Evolutionary conservation across 2,329 filamentous ascomycete species (phyloP).

Genomic region (Verticillium isaacii): DNA sequence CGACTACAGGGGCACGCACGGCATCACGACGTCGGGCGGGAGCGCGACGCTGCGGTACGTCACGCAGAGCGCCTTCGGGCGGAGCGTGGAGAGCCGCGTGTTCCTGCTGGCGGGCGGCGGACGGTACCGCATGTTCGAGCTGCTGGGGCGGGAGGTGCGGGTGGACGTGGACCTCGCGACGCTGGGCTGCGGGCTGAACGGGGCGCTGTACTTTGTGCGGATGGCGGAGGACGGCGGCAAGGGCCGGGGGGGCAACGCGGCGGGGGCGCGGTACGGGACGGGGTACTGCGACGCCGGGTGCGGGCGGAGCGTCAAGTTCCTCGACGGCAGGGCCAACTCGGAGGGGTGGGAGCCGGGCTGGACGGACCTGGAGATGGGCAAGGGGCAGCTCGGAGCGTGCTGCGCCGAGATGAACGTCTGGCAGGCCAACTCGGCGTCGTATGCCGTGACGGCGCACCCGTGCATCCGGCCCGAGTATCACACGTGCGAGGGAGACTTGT

Average conservation of each 20-base stretch:
- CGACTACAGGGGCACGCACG: slow-evolving; percentile 37
- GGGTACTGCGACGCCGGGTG: slow-evolving; percentile 47
- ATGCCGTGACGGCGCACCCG: neutral
- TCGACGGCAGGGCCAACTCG: slow-evolving; percentile 36
- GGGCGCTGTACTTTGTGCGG: slow-evolving; percentile 55
- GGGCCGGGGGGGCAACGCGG: slow-evolving; percentile 31
- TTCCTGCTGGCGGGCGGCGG: slow-evolving; percentile 53
- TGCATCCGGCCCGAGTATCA: neutral
- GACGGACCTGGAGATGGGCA: slow-evolving; percentile 45
- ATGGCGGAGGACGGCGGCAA: slow-evolving; percentile 50
- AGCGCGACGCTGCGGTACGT: slow-evolving; percentile 46
- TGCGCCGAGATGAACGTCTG: slow-evolving; percentile 56
- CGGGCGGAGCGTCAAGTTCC: slow-evolving; percentile 39
- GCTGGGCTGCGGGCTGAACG: slow-evolving; percentile 61
- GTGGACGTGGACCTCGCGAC: slow-evolving; percentile 63
- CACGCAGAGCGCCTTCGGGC: slow-evolving; percentile 25
- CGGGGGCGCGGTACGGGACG: slow-evolving; percentile 49
- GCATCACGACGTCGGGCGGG: slow-evolving; percentile 40
- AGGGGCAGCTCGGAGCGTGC: slow-evolving; percentile 45
- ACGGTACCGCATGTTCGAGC: slow-evolving; percentile 56
- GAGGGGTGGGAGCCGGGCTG: slow-evolving; percentile 39
- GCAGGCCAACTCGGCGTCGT: slow-evolving; percentile 29
- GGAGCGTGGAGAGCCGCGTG: slow-evolving; percentile 41
- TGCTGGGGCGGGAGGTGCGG: slow-evolving; percentile 58
- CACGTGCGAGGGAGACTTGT: slow-evolving; percentile 17